Evolutionary conservation across 116 monocot species (phyloP).

Genomic region (Thalassia testudinum): DNA sequence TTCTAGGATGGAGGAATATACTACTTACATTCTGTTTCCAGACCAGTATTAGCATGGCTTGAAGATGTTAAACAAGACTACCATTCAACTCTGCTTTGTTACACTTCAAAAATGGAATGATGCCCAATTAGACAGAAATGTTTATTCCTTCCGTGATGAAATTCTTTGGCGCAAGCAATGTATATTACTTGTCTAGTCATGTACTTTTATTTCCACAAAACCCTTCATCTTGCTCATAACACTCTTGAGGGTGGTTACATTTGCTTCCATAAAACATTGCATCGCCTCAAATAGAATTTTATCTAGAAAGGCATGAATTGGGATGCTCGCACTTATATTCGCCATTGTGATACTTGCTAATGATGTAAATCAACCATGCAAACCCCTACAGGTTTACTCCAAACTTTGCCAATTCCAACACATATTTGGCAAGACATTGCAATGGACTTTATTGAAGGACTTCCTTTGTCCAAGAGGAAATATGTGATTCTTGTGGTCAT

Average conservation of each 20-base stretch:
- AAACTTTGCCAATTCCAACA: background rate
- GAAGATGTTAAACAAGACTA: background rate
- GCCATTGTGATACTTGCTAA: conserved; percentile 1
- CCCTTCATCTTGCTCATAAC: background rate
- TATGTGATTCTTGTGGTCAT: background rate
- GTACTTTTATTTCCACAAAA: background rate
- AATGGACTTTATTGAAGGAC: conserved; percentile 3
- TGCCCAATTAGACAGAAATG: background rate
- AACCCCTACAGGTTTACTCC: too few species aligned
- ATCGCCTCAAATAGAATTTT: background rate
- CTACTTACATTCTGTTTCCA: background rate
- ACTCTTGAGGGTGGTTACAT: background rate
- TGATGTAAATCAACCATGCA: background rate
- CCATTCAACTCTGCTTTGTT: background rate
- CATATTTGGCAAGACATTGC: conserved; percentile 2
- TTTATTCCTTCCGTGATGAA: background rate
- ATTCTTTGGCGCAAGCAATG: background rate
- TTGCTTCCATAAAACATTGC: background rate
- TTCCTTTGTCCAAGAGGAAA: background rate
- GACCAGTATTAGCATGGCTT: background rate
- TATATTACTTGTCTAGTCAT: background rate
- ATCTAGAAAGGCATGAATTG: background rate
- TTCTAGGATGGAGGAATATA: background rate
- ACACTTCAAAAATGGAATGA: background rate
- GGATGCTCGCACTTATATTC: background rate